Percentiles rank a stretch among this genome's conserved stretches.
Evolutionary conservation across 106 monocot species (phyloP).

Genomic region (Triglochin maritima): DNA sequence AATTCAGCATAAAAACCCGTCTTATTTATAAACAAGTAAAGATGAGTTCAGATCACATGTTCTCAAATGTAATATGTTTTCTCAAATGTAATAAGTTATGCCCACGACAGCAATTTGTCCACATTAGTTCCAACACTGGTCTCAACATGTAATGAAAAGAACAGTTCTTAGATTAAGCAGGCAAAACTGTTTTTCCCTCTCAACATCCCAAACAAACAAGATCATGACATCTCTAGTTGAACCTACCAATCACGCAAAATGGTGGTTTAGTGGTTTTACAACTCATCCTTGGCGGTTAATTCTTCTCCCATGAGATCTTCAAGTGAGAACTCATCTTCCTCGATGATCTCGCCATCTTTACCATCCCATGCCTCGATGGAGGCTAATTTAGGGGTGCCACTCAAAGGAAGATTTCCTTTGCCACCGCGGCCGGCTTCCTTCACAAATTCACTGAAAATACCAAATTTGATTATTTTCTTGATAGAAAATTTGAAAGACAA

Average conservation of each 20-base stretch:
- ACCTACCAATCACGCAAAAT: background rate
- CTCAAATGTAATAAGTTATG: background rate
- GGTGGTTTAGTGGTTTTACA: slow-evolving; percentile 11
- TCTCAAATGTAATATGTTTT: background rate
- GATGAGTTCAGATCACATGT: background rate
- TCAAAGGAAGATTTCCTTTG: slow-evolving; percentile 81
- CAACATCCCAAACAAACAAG: background rate
- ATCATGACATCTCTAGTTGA: background rate
- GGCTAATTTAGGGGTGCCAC: slow-evolving; percentile 34
- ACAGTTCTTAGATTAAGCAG: background rate
- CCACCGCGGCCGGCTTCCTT: slow-evolving; percentile 95
- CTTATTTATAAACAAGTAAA: too few species aligned
- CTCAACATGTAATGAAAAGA: background rate
- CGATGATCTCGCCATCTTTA: slow-evolving; percentile 75
- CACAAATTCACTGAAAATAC: slow-evolving; percentile 68
- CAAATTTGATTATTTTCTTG: background rate
- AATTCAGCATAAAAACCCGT: too few species aligned
- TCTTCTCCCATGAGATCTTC: slow-evolving; percentile 88
- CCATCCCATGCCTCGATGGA: slow-evolving; percentile 85
- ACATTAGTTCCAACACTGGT: background rate
- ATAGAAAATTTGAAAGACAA: background rate
- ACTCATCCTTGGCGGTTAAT: slow-evolving; percentile 45
- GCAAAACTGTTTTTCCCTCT: background rate
- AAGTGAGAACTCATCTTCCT: slow-evolving; percentile 96
- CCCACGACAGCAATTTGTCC: background rate